Evolutionary conservation across 768 basidiomycete genomes (phyloP), one percentile per base, ranked within the genome.

Genomic region (Tylopilus subfusipes): DNA sequence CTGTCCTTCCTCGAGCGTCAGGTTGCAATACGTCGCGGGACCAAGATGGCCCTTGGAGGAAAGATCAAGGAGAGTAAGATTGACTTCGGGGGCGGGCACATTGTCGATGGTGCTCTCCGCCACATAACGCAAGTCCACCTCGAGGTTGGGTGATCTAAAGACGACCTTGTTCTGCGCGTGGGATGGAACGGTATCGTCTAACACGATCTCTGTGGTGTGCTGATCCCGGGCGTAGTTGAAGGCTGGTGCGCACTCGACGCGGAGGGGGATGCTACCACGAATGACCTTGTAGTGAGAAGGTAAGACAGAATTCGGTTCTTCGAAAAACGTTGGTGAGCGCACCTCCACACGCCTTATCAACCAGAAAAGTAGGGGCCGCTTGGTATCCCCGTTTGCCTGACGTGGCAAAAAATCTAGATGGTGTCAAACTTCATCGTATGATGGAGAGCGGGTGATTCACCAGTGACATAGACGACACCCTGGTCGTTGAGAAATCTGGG

Each of bases 171-270:
- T 69, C 43, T 83, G 83, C 22, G 61, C 60, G n/a, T 58, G 58
- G 6, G 50, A 72, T 27, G 72, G 60, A 70, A 76, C 44, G 44
- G 80, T 74, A 63, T 77, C 60, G 63, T 86, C 83, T 18, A 73
- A 64, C 50, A 83, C 59, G 59, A 84, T 75, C 27, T 76, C 68
- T 1, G 88, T 88, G 9, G 76, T 81, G 69, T 98, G 96, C 3
- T 76, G 46, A 45, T 84, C 80, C 13, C 88, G 80, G 1, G 93
- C 94, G 63, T 99, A 99, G 70, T 97, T 87, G 82, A 99, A 99
- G 0, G 94, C 96, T 0, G 96, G 96, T 0, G 92, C 93, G 63
- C 92, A 94, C 73, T 98, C 91, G 70, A 98, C 79, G 53, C 82
- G 78, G 50, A 96, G 76, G 0, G 90, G 85, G 30, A 97, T 75